A percentile compares a stretch with the other conserved stretches of the same genome.
phyloP scores from a whole-genome alignment of 208 protist genomes.

The Wallacemonas sp. region DNA sequence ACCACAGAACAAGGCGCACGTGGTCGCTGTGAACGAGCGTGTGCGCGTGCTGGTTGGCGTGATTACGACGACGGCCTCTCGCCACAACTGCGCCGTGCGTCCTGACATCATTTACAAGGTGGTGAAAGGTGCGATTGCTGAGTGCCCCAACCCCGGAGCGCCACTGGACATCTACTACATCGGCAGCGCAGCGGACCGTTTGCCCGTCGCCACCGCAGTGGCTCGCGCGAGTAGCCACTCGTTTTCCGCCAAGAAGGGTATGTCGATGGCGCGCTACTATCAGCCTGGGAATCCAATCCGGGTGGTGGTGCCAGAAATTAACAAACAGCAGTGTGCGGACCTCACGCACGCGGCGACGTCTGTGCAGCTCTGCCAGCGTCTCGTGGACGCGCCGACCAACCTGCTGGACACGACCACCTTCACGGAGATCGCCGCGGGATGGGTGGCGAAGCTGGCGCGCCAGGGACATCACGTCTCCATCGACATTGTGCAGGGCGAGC shows the following conservation, averaged over 20 bases:
- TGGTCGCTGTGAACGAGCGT: slow-evolving; percentile 17
- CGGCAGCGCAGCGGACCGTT: slow-evolving; percentile 26
- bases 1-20: slow-evolving; percentile 13
- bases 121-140: slow-evolving; percentile 38
- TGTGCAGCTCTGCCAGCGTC: slow-evolving; percentile 75
- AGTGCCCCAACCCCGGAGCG: slow-evolving; percentile 13
- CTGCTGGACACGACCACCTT: slow-evolving; percentile 85
- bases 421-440: slow-evolving; percentile 60
- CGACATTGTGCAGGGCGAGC: slow-evolving; percentile 67
- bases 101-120: slow-evolving; percentile 55
- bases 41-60: slow-evolving; percentile 42
- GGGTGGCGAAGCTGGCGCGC: slow-evolving; percentile 29
- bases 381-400: slow-evolving; percentile 84
- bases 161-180: slow-evolving; percentile 60
- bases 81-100: slow-evolving; percentile 75
- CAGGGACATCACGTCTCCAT: slow-evolving; percentile 28
- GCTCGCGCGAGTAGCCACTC: slow-evolving; percentile 52
- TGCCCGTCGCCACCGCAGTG: slow-evolving; percentile 47
- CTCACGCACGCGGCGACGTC: slow-evolving; percentile 16
- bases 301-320: slow-evolving; percentile 34
- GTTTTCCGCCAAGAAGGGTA: slow-evolving; percentile 65
- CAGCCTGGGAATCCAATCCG: slow-evolving; percentile 27
- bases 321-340: slow-evolving; percentile 9
- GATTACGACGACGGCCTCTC: slow-evolving; percentile 45
- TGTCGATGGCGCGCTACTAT: slow-evolving; percentile 43